phyloP scores from a whole-genome alignment of 345 rosid genomes.

The Boechera retrofracta region DNA sequence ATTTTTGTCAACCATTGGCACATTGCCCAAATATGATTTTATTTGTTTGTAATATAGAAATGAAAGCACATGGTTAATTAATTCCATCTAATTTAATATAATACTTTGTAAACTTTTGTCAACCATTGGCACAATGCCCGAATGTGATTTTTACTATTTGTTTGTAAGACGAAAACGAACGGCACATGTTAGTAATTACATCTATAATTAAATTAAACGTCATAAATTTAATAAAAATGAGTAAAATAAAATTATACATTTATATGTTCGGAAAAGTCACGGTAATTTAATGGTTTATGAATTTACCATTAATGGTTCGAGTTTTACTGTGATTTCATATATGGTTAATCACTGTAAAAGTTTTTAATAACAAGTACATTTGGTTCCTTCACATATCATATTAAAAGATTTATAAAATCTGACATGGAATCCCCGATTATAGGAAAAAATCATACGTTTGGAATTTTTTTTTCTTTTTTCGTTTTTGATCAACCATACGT shows the following conservation, averaged over 20 bases:
- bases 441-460: not conserved
- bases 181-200: not conserved
- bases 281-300: not conserved
- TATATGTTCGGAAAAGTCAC: not conserved
- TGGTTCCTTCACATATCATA: not conserved
- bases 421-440: not conserved
- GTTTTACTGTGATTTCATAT: not conserved
- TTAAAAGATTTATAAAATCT: too few species aligned
- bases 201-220: not conserved
- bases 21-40: slow-evolving; percentile 17
- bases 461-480: too few species aligned
- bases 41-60: slow-evolving; percentile 12
- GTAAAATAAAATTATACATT: too few species aligned
- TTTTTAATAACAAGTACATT: not conserved
- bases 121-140: not conserved
- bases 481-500: not conserved
- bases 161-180: not conserved
- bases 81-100: not conserved
- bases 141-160: not conserved
- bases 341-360: not conserved
- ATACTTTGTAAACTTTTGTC: slow-evolving; percentile 9
- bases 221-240: too few species aligned
- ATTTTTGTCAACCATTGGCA: slow-evolving; percentile 24
- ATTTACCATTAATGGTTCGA: not conserved
- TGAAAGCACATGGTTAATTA: slow-evolving; percentile 24